Base-by-base conservation (phyloP, 257 asterid genomes). In the Handroanthus guayacan region DNA sequence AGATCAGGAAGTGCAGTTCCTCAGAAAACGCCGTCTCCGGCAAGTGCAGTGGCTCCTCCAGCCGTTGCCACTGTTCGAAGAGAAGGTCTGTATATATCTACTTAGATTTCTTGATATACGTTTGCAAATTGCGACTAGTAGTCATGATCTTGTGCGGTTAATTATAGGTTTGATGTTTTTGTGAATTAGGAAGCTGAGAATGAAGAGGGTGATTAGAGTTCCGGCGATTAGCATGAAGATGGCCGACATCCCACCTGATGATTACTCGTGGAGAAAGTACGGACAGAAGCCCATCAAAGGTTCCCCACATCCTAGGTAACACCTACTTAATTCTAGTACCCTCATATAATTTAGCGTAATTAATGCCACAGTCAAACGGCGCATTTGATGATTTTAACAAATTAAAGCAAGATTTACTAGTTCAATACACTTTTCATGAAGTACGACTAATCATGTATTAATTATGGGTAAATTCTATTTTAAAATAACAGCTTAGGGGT, bases 221-320 rank as follows among this genome's bases (percentile, higher is more conserved):
- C 98, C 99, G 37, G 98, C 99, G 6, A 95, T 92, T 47, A 95
- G 99, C 87, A 84, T 92, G 98, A 95, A 92, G 77, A 72, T 92
- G 88, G 78, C 99, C 0, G 99, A 95, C 77, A 92, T 95, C 55
- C 99, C 99, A 62, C 94, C 99, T 0, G 99, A 95, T 76, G 98
- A 95, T 81, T 95, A 92, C 76, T 95, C 99, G 0, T 95, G 99
- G 99, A 92, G 99, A 63, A 95, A 95, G 80, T 95, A 95, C 78
- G 99, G 99, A 3, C 99, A 95, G 81, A 95, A 95, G 76, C 99
- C 99, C 77, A 95, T 95, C 67, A 92, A 95, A 84, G 99, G 99
- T 14, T 95, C 98, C 68, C 99, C 99, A n/a, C 92, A 95, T 79
- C 99, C 99, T 18, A 95, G 99, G 99, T 94, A 85, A n/a, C 31